Conservation (phyloP, 768 basidiomycete genomes). For the Tricholoma flavovirens region DNA sequence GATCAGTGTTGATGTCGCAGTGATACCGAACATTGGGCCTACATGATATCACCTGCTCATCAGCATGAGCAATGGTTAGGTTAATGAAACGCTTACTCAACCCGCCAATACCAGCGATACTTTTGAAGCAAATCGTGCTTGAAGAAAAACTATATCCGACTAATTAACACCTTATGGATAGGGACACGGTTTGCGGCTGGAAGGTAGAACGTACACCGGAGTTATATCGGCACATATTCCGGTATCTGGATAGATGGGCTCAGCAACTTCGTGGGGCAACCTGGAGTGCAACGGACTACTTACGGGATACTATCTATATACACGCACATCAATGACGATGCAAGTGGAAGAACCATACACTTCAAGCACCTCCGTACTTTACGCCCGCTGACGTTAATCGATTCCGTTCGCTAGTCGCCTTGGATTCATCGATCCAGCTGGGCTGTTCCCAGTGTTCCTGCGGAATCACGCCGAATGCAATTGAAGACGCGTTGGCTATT, state of each 20-base stretch:
- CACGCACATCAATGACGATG: background rate
- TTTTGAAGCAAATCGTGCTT: slow-evolving; percentile 58
- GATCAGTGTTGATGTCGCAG: slow-evolving; percentile 64
- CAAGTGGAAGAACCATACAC: background rate
- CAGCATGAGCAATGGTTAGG: too few species aligned
- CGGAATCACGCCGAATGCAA: slow-evolving; percentile 62
- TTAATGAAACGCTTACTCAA: slow-evolving; percentile 28
- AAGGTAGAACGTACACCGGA: slow-evolving; percentile 44
- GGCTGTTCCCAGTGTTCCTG: slow-evolving; percentile 73
- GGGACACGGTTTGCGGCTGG: slow-evolving; percentile 4
- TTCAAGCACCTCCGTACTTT: slow-evolving; percentile 38
- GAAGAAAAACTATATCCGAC: slow-evolving; percentile 58
- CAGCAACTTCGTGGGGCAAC: background rate
- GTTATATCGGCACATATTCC: slow-evolving; percentile 76
- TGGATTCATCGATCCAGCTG: slow-evolving; percentile 67
- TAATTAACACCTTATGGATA: slow-evolving; percentile 23
- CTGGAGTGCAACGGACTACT: slow-evolving; percentile 8
- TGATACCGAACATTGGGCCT: slow-evolving; percentile 72
- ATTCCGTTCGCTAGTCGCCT: slow-evolving; percentile 49
- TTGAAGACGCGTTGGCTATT: background rate
- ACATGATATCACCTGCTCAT: background rate
- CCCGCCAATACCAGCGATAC: slow-evolving; percentile 75
- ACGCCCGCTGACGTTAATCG: slow-evolving; percentile 51
- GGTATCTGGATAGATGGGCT: slow-evolving; percentile 42
- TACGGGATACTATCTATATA: slow-evolving; percentile 25